A percentile compares a stretch with the other conserved stretches of the same genome.
phyloP scores from a whole-genome alignment of 768 basidiomycete genomes.

The Boletus sp. region DNA sequence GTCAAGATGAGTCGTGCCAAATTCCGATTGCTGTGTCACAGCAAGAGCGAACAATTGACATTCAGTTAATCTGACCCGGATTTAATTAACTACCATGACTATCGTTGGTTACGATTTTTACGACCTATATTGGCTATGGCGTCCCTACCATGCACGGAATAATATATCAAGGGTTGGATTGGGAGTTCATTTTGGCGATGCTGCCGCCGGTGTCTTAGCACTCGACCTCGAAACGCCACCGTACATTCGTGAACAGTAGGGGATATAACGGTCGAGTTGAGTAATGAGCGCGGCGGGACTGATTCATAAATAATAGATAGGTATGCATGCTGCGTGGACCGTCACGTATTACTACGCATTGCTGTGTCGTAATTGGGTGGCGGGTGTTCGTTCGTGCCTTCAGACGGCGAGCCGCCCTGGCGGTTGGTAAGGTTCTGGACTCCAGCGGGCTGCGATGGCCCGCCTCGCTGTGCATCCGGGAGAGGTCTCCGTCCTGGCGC shows the following conservation, averaged over 20 bases:
- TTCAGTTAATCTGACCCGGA: too few relatives aligned
- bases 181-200: neutral
- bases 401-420: neutral
- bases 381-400: conserved; percentile 1
- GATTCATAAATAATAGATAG: neutral
- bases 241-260: neutral
- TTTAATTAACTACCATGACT: too few relatives aligned
- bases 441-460: neutral
- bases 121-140: neutral
- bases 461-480: conserved; percentile 1
- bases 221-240: neutral
- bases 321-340: neutral
- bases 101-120: too few relatives aligned
- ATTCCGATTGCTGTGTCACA: too few relatives aligned
- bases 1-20: neutral
- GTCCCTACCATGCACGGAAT: neutral
- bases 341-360: neutral
- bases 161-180: neutral
- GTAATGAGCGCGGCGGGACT: neutral
- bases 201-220: neutral
- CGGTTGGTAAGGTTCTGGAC: neutral
- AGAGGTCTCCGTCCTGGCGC: conserved; percentile 4
- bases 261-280: neutral
- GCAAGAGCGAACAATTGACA: too few relatives aligned
- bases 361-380: conserved; percentile 24